Conservation (phyloP, 2,329 filamentous ascomycete species). For the Ophiostoma pallidulum region DNA sequence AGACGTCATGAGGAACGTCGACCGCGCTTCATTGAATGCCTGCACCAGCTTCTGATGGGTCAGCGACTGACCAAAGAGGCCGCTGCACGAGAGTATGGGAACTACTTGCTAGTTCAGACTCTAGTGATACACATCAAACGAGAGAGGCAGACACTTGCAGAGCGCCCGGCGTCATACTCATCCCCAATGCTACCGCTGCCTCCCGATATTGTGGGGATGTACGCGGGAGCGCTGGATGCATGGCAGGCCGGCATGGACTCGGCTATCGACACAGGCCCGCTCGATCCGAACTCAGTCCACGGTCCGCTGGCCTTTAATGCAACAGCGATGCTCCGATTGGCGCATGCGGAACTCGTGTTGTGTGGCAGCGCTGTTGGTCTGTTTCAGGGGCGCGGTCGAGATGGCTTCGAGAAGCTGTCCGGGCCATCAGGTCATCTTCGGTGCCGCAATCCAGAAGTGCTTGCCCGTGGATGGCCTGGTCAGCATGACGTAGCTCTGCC, state of each 20-base stretch:
- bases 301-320: constrained; percentile 5
- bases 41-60: background rate
- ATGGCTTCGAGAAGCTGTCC: too few relatives aligned
- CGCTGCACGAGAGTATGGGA: background rate
- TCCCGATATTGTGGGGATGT: background rate
- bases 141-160: background rate
- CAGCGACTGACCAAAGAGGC: background rate
- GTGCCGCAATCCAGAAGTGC: too few relatives aligned
- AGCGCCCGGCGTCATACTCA: background rate
- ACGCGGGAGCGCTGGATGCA: background rate
- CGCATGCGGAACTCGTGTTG: background rate
- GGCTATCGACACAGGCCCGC: background rate
- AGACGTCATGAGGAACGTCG: too few relatives aligned
- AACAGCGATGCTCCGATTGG: constrained; percentile 3
- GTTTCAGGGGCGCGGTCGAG: too few relatives aligned
- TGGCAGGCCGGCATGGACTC: constrained; percentile 6
- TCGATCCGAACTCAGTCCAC: background rate
- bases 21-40: too few relatives aligned
- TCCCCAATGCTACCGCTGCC: too few relatives aligned
- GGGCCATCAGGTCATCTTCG: too few relatives aligned
- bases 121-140: constrained; percentile 1
- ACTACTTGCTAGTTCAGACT: constrained; percentile 4
- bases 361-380: too few relatives aligned
- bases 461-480: too few relatives aligned
- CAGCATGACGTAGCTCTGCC: background rate